These are phyloP conservation scores for Pleurotus djamor DNA, from an alignment of 768 basidiomycete species.

Conservation along the genomic window DNA sequence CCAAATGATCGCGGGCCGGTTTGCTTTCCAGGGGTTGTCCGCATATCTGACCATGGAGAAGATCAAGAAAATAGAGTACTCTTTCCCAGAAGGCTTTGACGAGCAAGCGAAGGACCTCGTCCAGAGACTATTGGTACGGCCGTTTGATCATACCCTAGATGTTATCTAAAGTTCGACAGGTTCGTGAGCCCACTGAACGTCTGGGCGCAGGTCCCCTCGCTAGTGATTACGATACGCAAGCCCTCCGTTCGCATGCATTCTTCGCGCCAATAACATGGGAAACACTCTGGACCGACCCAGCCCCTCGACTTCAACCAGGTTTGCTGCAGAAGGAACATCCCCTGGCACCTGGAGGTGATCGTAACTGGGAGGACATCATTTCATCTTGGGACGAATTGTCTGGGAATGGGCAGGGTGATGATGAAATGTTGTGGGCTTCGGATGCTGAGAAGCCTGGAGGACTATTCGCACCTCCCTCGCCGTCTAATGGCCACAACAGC, in stretches of 20 bases:
- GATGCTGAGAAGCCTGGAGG: constrained; percentile 34
- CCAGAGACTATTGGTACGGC: constrained; percentile 68
- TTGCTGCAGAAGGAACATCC: constrained; percentile 45
- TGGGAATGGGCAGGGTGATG: constrained; percentile 20
- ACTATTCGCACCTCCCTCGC: constrained; percentile 8
- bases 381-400: constrained; percentile 53
- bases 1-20: constrained; percentile 89
- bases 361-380: constrained; percentile 52
- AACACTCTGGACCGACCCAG: constrained; percentile 52
- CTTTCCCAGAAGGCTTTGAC: constrained; percentile 86
- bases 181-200: constrained; percentile 30
- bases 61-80: constrained; percentile 85
- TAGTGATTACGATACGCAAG: constrained; percentile 31
- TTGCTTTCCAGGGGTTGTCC: constrained; percentile 88
- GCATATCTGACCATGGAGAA: constrained; percentile 96
- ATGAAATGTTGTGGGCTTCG: constrained; percentile 53
- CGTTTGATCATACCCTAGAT: not conserved
- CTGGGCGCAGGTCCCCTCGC: constrained; percentile 46
- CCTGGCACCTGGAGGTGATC: constrained; percentile 25
- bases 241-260: constrained; percentile 53
- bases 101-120: constrained; percentile 79
- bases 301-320: constrained; percentile 52
- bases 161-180: constrained; percentile 20
- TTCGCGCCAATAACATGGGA: constrained; percentile 48
- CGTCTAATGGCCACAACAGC: constrained; percentile 15